Conservation (phyloP, 75 land plant species). For the Chamaecyparis obtusa region DNA sequence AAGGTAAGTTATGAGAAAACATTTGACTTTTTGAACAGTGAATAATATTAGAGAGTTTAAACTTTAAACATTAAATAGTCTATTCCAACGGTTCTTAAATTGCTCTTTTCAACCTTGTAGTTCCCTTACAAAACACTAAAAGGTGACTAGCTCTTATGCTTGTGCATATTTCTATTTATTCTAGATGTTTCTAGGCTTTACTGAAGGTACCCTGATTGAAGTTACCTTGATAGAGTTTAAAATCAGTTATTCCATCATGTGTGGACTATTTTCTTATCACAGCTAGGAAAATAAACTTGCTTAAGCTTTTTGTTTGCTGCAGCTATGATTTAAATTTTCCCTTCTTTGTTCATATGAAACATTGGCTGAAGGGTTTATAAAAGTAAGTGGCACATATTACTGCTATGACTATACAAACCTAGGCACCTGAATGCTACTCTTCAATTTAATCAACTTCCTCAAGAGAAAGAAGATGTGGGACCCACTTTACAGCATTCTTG, state of each 20-base stretch:
- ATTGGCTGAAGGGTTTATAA: neutral
- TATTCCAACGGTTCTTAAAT: neutral
- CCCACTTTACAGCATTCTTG: no score
- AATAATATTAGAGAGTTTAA: neutral
- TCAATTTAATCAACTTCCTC: no score
- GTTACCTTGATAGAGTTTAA: neutral
- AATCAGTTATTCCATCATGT: neutral
- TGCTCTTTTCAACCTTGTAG: neutral
- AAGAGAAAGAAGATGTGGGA: no score
- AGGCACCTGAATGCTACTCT: no score
- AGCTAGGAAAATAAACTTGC: neutral
- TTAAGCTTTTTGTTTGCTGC: neutral
- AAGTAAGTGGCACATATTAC: neutral
- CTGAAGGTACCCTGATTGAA: neutral
- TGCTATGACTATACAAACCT: neutral
- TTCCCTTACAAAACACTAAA: neutral
- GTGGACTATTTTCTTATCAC: neutral
- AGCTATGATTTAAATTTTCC: neutral
- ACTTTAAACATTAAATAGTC: neutral
- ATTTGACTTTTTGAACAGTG: neutral
- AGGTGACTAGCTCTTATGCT: neutral
- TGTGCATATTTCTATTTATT: neutral
- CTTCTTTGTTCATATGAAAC: neutral
- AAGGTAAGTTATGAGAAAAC: slow-evolving; percentile 14
- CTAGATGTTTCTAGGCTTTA: neutral